Conservation (phyloP, 179 eudicot species). For the Beta macrorhiza region DNA sequence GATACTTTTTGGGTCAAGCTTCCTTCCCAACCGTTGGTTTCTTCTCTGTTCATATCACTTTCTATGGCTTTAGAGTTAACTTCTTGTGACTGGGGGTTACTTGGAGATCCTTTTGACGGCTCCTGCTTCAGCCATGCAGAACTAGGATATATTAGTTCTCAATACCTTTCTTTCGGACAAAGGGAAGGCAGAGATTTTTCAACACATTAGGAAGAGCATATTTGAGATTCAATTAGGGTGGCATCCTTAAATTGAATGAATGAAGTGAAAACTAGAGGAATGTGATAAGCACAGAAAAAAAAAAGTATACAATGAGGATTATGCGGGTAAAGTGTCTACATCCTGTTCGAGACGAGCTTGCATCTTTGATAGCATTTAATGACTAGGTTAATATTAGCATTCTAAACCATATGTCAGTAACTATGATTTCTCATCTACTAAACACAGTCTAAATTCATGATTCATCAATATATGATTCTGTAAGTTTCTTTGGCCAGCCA, state of each 20-base stretch:
- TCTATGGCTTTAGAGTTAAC: slow-evolving; percentile 20
- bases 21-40: neutral
- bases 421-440: neutral
- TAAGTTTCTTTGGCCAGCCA: neutral
- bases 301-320: neutral
- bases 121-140: slow-evolving; percentile 22
- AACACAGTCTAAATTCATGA: neutral
- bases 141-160: neutral
- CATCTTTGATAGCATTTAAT: neutral
- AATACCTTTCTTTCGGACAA: neutral
- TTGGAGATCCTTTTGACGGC: slow-evolving; percentile 21
- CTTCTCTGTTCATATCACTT: slow-evolving; percentile 17
- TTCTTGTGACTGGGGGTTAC: slow-evolving; percentile 24
- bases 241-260: neutral
- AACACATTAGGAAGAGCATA: neutral
- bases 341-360: neutral
- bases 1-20: slow-evolving; percentile 8
- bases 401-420: neutral
- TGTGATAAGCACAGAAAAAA: neutral
- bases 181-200: neutral
- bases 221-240: neutral
- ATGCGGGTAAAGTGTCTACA: neutral
- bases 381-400: neutral
- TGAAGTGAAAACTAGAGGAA: neutral
- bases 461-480: neutral